Evolutionary conservation across 2,329 filamentous ascomycete species (phyloP).

Genomic region (Pseudogymnoascus sp.): DNA sequence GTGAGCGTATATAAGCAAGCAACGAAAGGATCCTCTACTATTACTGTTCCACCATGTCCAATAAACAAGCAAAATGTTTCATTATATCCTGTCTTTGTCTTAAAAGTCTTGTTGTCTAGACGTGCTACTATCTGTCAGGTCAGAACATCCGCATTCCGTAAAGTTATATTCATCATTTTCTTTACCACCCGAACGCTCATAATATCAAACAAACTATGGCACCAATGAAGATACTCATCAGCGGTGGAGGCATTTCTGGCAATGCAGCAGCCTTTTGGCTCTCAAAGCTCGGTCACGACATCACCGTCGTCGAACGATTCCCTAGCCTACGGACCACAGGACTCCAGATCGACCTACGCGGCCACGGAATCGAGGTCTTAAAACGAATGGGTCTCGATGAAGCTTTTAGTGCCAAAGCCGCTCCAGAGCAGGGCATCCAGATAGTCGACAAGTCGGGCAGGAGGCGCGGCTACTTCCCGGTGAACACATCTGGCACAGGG

Average conservation of each 20-base stretch:
- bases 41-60: not conserved
- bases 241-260: constrained; percentile 29
- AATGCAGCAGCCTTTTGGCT: constrained; percentile 43
- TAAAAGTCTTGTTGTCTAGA: not conserved
- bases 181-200: not conserved
- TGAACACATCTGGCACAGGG: constrained; percentile 23
- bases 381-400: constrained; percentile 43
- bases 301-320: constrained; percentile 36
- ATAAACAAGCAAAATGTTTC: not conserved
- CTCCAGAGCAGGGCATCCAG: constrained; percentile 38
- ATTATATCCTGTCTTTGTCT: not conserved
- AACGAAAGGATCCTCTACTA: not conserved
- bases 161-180: not conserved
- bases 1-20: not conserved
- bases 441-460: constrained; percentile 34
- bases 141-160: not conserved
- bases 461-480: constrained; percentile 32
- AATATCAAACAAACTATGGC: constrained; percentile 2
- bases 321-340: constrained; percentile 37
- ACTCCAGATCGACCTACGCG: constrained; percentile 46
- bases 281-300: constrained; percentile 29
- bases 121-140: not conserved
- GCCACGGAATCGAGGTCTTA: constrained; percentile 40
- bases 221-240: constrained; percentile 28
- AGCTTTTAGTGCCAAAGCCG: constrained; percentile 33